Base-by-base conservation (phyloP, 2,329 filamentous ascomycete genomes). In the Fusarium hostae region DNA sequence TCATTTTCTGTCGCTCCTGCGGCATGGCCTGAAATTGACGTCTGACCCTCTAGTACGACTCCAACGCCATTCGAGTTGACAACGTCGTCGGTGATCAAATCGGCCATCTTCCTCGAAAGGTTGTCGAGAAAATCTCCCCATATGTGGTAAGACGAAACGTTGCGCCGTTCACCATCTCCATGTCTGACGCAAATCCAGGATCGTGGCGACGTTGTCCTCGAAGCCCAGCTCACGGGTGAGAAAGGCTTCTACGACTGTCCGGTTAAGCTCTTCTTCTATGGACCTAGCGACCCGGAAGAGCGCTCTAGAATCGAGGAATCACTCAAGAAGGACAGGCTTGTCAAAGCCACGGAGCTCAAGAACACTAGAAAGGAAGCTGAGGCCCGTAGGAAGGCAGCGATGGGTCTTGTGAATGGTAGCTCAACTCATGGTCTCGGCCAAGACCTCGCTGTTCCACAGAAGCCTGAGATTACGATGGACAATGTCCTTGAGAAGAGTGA, bases 11-110 rank as follows among this genome's bases (percentile, higher is more conserved):
- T 48, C 34, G 45, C 51, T 22, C 32, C 34, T 34, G 56, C 56
- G 9, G 32, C n/a, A 44, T 44, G 51, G 34, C 18, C 55, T 63
- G 37, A 18, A 13, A 48, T 26, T 57, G 26, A 50, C 43, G 22
- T 62, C 57, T 64, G 32, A 70, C 47, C 51, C 35, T 22, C 35
- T 24, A 84, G 72, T 93, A 92, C 77, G 93, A 96, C 77, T 70
- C 73, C 9, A 96, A 96, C 81, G 94, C 94, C 0, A 94, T 97
- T 63, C 88, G 89, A 9, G 88, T 97, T 3, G 86, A 92, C 75
- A 97, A 96, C 79, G 92, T 95, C 18, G 87, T 92, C 76, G 87
- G 89, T 20, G 79, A 81, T 11, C 94, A 97, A 76, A 93, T 97
- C 74, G 94, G 94, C 2, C 94, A 97, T 80, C 84, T 97, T 43